Evolutionary conservation across 129 eudicot genomes (phyloP), one percentile per base, ranked within the genome.

Genomic region (Ambrosia artemisiifolia): DNA sequence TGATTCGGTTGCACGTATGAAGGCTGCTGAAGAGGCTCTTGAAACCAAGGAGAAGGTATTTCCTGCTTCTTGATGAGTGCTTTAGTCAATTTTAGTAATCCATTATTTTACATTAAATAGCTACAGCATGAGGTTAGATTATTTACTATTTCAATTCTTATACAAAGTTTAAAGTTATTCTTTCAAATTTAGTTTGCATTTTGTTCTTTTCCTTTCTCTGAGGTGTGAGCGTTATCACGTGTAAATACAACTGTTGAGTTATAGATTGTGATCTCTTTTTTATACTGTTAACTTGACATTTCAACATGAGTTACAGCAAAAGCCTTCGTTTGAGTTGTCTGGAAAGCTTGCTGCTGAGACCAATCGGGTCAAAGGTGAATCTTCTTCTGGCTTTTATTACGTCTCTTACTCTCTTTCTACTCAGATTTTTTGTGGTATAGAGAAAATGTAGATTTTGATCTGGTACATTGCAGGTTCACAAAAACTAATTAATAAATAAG

Each of bases 261-360:
- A 49, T 11, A 54, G 51, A 17, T 14, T 38, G 24, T 78, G 69
- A 20, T 42, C 13, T 7, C 5, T 34, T 67, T n/a, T 67, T 51
- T 63, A 17, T 69, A 28, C 50, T 74, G 6, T 55, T 42, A 33
- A 42, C 72, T 47, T 71, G 38, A 11, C 28, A 43, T 42, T 57
- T 13, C 18, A 67, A 46, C 67, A 20, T 35, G 59, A 18, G 19
- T 65, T 80, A 81, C 97, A 95, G 99, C 87, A 95, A 80, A 90
- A 95, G 75, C 99, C 99, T 70, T 95, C 99, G 7, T 95, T 95
- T 81, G 99, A 90, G 88, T 70, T 90, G 62, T 95, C 99, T 69
- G 99, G 99, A 65, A 95, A 95, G 79, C 99, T 95, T 84, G 97
- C 99, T 19, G 97, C 81, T 7, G 99, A 95, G 73, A 95, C 99